A percentile compares a stretch with the other conserved stretches of the same genome.
Evolutionary conservation across 225 moss, liverwort and hornwort genomes (phyloP).

Genomic region (Polytrichum formosum): DNA sequence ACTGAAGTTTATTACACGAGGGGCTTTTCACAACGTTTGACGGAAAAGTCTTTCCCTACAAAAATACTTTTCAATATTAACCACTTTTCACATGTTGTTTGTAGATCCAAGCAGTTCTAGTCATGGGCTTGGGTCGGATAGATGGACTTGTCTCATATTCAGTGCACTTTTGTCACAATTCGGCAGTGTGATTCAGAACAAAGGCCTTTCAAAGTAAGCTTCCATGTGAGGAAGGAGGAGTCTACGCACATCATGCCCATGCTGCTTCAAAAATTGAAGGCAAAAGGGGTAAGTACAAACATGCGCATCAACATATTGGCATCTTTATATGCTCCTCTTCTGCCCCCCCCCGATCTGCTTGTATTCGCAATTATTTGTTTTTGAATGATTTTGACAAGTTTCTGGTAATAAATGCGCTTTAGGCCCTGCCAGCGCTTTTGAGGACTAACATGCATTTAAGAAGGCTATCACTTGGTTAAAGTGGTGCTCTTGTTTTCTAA

Average conservation of each 20-base stretch:
- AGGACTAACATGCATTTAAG: not conserved
- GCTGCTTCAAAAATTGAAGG: constrained; percentile 43
- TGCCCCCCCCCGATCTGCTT: not conserved
- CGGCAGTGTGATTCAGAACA: constrained; percentile 81
- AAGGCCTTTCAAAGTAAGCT: constrained; percentile 74
- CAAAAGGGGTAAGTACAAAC: constrained; percentile 42
- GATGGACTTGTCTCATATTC: constrained; percentile 40
- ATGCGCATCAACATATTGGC: not conserved
- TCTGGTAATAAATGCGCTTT: no score
- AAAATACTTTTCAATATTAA: no score
- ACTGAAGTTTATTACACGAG: no score
- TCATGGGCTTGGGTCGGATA: not conserved
- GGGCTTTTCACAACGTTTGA: no score
- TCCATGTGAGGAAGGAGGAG: constrained; percentile 64
- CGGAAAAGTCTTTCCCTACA: no score
- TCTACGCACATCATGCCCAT: constrained; percentile 36
- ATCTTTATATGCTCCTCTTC: not conserved
- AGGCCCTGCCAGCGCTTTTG: not conserved
- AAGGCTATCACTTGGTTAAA: no score
- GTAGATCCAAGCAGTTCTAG: no score
- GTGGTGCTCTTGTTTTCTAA: no score
- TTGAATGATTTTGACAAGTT: no score
- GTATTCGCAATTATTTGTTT: no score
- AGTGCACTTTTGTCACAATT: constrained; percentile 42
- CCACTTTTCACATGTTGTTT: no score